These are phyloP conservation scores for Globisporangium orthogonon DNA, from an alignment of 352 stramenopile genomes.

Conservation along the genomic window DNA sequence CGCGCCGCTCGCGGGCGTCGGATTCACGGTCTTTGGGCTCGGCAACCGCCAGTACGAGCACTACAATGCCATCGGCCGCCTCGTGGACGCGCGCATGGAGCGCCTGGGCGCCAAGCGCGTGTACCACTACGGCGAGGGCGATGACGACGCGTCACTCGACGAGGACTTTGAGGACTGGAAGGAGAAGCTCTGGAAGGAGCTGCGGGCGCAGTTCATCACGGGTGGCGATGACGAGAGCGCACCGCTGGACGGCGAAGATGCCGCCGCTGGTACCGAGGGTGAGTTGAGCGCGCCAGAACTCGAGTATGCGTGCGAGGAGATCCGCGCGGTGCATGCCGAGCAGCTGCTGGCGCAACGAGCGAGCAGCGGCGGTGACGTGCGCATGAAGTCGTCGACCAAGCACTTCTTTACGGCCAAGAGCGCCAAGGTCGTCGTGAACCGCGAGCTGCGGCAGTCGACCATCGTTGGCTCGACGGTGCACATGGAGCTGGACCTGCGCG, in stretches of 20 bases:
- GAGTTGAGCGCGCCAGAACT: constrained; percentile 35
- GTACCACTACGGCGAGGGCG: constrained; percentile 90
- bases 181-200: constrained; percentile 85
- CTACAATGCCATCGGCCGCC: constrained; percentile 95
- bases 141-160: constrained; percentile 95
- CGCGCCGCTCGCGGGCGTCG: constrained; percentile 44
- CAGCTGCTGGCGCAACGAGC: constrained; percentile 1
- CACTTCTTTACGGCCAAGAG: constrained; percentile 87
- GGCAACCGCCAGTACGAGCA: constrained; percentile 98
- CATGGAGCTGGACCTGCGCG: constrained; percentile 85
- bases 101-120: constrained; percentile 81
- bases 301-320: constrained; percentile 53
- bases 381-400: constrained; percentile 79
- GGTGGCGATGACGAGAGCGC: constrained; percentile 10
- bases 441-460: constrained; percentile 84
- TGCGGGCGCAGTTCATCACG: constrained; percentile 59
- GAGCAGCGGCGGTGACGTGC: constrained; percentile 16
- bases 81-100: constrained; percentile 87
- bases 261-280: constrained; percentile 3
- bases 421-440: constrained; percentile 82
- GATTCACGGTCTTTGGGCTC: constrained; percentile 96
- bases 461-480: constrained; percentile 85
- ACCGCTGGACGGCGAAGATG: constrained; percentile 11
- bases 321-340: constrained; percentile 20
- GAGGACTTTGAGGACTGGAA: constrained; percentile 94